Conservation (phyloP, 768 basidiomycete genomes). For the Xerocomellus intermedius region DNA sequence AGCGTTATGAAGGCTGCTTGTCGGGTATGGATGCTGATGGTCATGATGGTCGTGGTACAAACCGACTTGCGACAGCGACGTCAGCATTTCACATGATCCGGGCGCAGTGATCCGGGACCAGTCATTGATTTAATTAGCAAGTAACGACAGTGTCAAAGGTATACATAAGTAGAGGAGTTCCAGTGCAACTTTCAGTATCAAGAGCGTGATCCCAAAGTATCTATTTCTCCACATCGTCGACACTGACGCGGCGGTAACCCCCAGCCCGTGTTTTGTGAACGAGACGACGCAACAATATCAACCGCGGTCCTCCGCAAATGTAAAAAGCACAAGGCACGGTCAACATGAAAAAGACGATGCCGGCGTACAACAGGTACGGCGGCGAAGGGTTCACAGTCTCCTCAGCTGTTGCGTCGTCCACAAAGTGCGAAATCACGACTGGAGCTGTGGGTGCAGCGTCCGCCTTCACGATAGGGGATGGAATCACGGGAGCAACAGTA, state of each 20-base stretch:
- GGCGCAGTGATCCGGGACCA: too few relatives aligned
- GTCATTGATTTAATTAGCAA: too few relatives aligned
- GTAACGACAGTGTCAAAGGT: too few relatives aligned
- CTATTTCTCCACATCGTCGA: constrained; percentile 52
- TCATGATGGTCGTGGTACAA: constrained; percentile 7
- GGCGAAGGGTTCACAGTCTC: background rate
- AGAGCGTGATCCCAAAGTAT: background rate
- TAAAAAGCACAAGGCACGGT: constrained; percentile 45
- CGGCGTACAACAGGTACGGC: constrained; percentile 20
- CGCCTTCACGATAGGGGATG: background rate
- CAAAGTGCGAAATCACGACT: background rate
- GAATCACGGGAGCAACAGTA: constrained; percentile 10
- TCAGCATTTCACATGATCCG: background rate
- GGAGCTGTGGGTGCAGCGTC: background rate
- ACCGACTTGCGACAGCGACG: too few relatives aligned
- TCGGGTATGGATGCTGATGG: constrained; percentile 19
- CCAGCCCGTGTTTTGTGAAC: constrained; percentile 36
- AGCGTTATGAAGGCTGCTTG: constrained; percentile 41
- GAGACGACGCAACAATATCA: constrained; percentile 36
- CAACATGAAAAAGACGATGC: constrained; percentile 39
- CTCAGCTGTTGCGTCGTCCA: constrained; percentile 2
- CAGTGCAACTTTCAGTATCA: background rate
- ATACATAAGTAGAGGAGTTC: too few relatives aligned
- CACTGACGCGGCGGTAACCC: constrained; percentile 46
- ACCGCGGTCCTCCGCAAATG: constrained; percentile 43